phyloP scores from a whole-genome alignment of 257 asterid genomes.

The Ballota nigra region DNA sequence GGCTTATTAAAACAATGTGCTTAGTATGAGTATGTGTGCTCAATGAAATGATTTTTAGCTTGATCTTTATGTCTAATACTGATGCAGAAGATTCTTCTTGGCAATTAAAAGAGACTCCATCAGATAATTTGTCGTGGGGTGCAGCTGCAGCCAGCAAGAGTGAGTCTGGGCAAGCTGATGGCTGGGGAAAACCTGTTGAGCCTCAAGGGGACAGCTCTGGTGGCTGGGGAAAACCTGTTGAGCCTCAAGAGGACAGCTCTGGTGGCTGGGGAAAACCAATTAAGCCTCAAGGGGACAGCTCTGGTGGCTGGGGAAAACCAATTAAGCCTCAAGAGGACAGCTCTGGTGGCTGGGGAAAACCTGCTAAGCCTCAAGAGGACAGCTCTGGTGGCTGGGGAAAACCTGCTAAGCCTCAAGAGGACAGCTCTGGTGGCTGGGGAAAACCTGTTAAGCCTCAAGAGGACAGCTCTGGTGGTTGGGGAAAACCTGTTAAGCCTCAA shows the following conservation, averaged over 20 bases:
- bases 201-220: conserved; percentile 30
- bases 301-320: not conserved
- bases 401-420: conserved; percentile 37
- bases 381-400: conserved; percentile 18
- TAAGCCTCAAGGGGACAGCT: not conserved
- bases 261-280: conserved; percentile 44
- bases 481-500: conserved; percentile 44
- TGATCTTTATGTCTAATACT: not conserved
- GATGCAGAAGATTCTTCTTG: conserved; percentile 59
- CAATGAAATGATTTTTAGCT: conserved; percentile 4
- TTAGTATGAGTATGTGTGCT: not conserved
- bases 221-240: conserved; percentile 54
- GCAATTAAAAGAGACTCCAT: conserved; percentile 45
- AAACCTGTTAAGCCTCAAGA: conserved; percentile 40
- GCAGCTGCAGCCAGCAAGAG: conserved; percentile 45
- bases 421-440: conserved; percentile 46
- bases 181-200: conserved; percentile 63
- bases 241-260: conserved; percentile 30
- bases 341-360: not conserved
- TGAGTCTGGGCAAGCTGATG: conserved; percentile 36
- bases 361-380: not conserved
- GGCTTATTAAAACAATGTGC: conserved; percentile 2
- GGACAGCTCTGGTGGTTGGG: conserved; percentile 43
- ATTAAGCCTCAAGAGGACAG: not conserved
- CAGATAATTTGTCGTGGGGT: conserved; percentile 68